A percentile compares a stretch with the other conserved stretches of the same genome.
phyloP scores from a whole-genome alignment of 192 early-diverging fungal species.

The Mortierella hygrophila region DNA sequence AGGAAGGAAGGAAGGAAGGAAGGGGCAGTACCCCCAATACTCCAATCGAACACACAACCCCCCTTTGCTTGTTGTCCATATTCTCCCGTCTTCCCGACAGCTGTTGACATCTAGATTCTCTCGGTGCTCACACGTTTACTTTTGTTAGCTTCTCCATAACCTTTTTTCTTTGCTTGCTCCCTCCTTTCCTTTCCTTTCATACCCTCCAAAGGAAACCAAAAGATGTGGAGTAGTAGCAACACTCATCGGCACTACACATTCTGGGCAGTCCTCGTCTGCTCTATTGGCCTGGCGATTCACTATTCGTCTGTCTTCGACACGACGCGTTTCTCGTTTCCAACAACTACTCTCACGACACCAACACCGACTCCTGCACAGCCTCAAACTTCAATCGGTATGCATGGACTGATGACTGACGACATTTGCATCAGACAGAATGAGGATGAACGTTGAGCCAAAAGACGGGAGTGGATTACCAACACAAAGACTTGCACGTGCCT shows the following conservation, averaged over 20 bases:
- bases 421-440: background rate
- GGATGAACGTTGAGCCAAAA: background rate
- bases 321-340: background rate
- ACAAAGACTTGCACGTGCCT: background rate
- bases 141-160: background rate
- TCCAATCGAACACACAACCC: background rate
- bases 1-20: too few relatives aligned
- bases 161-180: background rate
- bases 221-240: background rate
- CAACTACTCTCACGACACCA: background rate
- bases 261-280: slow-evolving; percentile 2
- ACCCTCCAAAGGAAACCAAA: background rate
- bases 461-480: background rate
- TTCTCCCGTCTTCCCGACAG: background rate
- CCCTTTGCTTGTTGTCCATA: too few relatives aligned
- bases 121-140: background rate
- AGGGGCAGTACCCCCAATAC: background rate
- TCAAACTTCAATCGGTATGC: background rate
- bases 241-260: background rate
- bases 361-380: background rate
- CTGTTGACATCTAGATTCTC: background rate
- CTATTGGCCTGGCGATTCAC: background rate
- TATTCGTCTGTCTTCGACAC: background rate
- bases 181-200: background rate
- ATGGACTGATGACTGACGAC: too few relatives aligned